phyloP scores from a whole-genome alignment of 2,329 filamentous ascomycete genomes.

The Aciculosporium take region DNA sequence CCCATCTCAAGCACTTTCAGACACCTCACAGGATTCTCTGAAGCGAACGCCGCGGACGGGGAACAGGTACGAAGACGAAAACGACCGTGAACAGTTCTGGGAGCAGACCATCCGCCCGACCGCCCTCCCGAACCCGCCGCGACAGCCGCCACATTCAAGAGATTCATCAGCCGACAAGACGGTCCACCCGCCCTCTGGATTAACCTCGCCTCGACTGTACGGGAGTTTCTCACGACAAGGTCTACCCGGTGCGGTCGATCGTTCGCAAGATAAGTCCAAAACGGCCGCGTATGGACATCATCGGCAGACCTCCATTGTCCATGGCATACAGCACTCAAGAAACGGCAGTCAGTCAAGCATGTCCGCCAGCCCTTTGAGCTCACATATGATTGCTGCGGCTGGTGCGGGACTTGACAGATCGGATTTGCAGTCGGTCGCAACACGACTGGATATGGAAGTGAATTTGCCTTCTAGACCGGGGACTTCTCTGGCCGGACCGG shows the following conservation, averaged over 20 bases:
- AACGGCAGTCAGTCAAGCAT: slow-evolving; percentile 78
- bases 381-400: slow-evolving; percentile 65
- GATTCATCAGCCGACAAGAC: slow-evolving; percentile 45
- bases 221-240: slow-evolving; percentile 26
- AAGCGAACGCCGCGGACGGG: slow-evolving; percentile 38
- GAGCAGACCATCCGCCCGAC: slow-evolving; percentile 36
- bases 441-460: slow-evolving; percentile 31
- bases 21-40: slow-evolving; percentile 36
- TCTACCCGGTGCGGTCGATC: slow-evolving; percentile 29
- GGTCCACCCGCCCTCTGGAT: slow-evolving; percentile 14
- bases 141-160: slow-evolving; percentile 36
- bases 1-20: slow-evolving; percentile 45
- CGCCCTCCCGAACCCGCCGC: slow-evolving; percentile 23
- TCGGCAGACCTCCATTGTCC: slow-evolving; percentile 90
- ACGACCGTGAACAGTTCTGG: slow-evolving; percentile 36
- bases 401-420: slow-evolving; percentile 40
- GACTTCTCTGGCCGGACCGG: slow-evolving; percentile 32
- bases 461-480: slow-evolving; percentile 26
- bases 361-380: slow-evolving; percentile 72
- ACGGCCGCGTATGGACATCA: slow-evolving; percentile 63
- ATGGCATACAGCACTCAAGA: slow-evolving; percentile 84
- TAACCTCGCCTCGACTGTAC: slow-evolving; percentile 14
- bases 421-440: slow-evolving; percentile 32
- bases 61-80: slow-evolving; percentile 38
- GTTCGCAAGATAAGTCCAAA: slow-evolving; percentile 43